Base-by-base conservation (phyloP, 2,329 filamentous ascomycete genomes). In the Beauveria sp. region DNA sequence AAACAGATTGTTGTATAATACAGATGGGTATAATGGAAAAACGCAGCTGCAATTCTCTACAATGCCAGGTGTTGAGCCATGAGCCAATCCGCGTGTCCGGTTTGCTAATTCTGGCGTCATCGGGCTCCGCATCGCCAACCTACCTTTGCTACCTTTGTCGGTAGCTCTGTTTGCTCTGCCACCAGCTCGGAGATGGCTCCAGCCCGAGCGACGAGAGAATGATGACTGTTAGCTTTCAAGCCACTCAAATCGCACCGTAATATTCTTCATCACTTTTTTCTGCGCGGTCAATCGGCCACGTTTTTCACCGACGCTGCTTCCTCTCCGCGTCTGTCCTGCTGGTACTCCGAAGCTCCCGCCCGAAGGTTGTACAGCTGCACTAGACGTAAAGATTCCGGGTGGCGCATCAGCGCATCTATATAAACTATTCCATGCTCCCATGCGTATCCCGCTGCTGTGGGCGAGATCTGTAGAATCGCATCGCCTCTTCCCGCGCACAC, bases 61-160 rank as follows among this genome's bases (percentile, higher is more conserved):
- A 54, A 16, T 1, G 40, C 7, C 20, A 3, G 12, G 18, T 10
- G 24, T 54, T 18, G 26, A 42, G 34, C 16, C 45, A 42, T 22
- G 20, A 42, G 24, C 55, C 55, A 58, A 50, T 58, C 55, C 46
- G 30, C 45, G 22, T 24, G 18, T 18, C 28, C 18, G 16, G 9
- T 58, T 58, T 58, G 18, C 28, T 24, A 50, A 50, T 58, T 58
- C 45, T 50, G 30, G 22, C 30, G 55, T 58, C 45, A 58, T 58
- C 14, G 20, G 38, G 30, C 54, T 57, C 54, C 54, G 55, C 45
- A 50, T 58, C 45, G 45, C 45, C 40, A 58, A 28, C 34, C 22
- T 26, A 20, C 16, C 34, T 42, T n/a, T n/a, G n/a, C n/a, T n/a
- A n/a, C n/a, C n/a, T n/a, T 22, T 8, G 7, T 40, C 10, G 1